These are phyloP conservation scores for Rhodosporidiobolus sp. DNA, from an alignment of 768 basidiomycete genomes.

Conservation along the genomic window DNA sequence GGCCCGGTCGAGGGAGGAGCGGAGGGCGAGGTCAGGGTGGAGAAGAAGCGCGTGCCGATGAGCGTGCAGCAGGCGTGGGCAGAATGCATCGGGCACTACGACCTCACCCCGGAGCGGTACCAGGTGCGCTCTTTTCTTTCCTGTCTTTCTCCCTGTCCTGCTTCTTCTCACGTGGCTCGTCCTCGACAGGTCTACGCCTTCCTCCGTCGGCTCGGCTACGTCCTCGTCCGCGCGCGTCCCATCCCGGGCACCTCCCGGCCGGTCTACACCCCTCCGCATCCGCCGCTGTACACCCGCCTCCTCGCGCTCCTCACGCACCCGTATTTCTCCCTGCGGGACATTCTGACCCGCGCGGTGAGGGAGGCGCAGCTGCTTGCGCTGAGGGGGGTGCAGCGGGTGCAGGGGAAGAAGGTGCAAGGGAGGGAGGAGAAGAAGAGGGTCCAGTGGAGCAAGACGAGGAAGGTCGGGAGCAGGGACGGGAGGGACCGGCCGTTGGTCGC, in stretches of 20 bases:
- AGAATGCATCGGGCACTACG: conserved; percentile 76
- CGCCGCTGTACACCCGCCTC: conserved; percentile 38
- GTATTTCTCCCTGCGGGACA: conserved; percentile 46
- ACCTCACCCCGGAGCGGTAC: conserved; percentile 76
- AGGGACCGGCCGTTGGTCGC: conserved; percentile 14
- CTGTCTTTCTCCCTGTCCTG: neutral
- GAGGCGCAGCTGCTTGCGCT: conserved; percentile 46
- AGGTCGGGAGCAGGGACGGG: conserved; percentile 11
- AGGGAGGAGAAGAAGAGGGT: conserved; percentile 7
- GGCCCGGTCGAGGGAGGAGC: neutral
- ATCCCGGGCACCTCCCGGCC: neutral
- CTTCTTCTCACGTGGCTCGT: neutral
- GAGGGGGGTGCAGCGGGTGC: neutral
- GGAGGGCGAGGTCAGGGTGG: neutral
- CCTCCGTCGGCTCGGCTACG: conserved; percentile 85
- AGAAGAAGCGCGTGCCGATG: conserved; percentile 59
- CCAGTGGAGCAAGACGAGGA: conserved; percentile 16
- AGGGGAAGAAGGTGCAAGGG: neutral
- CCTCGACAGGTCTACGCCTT: conserved; percentile 77
- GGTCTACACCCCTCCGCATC: neutral
- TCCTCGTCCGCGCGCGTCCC: conserved; percentile 65
- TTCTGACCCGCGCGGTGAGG: conserved; percentile 54
- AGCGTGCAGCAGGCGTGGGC: conserved; percentile 83
- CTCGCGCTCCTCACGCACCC: conserved; percentile 47
- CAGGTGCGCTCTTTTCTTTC: conserved; percentile 58